phyloP scores from a whole-genome alignment of 1,284 basidiomycete genomes.

The Tremellales sp. region DNA sequence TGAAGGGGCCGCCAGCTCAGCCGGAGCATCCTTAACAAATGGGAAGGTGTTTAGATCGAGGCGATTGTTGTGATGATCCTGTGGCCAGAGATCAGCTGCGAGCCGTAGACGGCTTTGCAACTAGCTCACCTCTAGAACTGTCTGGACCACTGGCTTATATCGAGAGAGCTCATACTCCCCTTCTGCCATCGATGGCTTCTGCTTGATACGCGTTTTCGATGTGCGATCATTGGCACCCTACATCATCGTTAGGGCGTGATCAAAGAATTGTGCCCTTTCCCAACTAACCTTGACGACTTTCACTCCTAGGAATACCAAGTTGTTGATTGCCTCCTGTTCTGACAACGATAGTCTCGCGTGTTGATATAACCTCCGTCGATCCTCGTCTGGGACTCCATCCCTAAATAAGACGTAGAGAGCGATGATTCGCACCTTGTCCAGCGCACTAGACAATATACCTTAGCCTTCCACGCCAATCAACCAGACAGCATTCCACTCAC shows the following conservation, averaged over 20 bases:
- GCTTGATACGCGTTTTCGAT: conserved; percentile 73
- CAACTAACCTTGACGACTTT: conserved; percentile 74
- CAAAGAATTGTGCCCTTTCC: conserved; percentile 6
- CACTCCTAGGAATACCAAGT: conserved; percentile 75
- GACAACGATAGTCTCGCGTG: conserved; percentile 85
- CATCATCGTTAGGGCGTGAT: conserved; percentile 19
- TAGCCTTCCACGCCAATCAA: background rate
- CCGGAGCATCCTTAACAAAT: conserved; percentile 82
- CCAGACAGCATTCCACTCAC: conserved; percentile 52
- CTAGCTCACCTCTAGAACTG: conserved; percentile 68
- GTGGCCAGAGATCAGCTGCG: conserved; percentile 5
- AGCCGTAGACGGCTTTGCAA: background rate
- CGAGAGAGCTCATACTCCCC: conserved; percentile 95
- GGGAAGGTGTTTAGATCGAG: conserved; percentile 81
- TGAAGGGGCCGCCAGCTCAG: conserved; percentile 38
- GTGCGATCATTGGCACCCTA: conserved; percentile 69
- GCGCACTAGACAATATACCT: conserved; percentile 55
- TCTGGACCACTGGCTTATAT: conserved; percentile 80
- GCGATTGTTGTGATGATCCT: conserved; percentile 77
- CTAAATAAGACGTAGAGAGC: conserved; percentile 93
- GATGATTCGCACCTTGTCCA: conserved; percentile 94
- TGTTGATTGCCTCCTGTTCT: conserved; percentile 93
- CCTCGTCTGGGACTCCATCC: conserved; percentile 97
- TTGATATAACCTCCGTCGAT: conserved; percentile 88
- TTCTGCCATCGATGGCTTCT: conserved; percentile 61